Percentiles rank a stretch among this genome's conserved stretches.
These are phyloP conservation scores for Nepenthes gracilis DNA, from an alignment of 148 eudicot species.

Conservation along the genomic window DNA sequence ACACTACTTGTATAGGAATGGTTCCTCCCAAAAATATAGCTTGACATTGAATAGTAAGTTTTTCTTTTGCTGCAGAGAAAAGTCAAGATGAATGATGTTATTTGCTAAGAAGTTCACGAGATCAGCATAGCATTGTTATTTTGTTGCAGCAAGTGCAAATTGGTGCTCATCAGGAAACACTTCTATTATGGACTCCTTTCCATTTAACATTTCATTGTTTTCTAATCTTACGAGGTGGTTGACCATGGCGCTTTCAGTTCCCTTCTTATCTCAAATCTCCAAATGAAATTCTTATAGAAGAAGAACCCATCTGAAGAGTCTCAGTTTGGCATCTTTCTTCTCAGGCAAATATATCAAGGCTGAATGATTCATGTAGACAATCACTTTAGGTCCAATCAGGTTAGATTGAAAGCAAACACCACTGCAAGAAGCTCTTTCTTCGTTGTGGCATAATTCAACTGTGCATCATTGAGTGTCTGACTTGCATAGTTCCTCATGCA, in stretches of 20 bases:
- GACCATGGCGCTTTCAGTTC: background rate
- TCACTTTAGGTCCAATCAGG: background rate
- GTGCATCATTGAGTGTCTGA: background rate
- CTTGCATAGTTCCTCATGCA: background rate
- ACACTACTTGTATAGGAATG: background rate
- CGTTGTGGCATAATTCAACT: background rate
- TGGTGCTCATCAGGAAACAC: background rate
- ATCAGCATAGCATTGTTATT: background rate
- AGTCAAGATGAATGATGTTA: background rate
- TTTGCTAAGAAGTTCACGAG: slow-evolving; percentile 2
- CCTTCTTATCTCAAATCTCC: background rate
- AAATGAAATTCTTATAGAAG: background rate
- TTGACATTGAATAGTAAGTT: slow-evolving; percentile 1
- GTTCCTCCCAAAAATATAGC: slow-evolving; percentile 7
- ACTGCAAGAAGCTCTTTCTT: background rate
- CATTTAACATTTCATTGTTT: background rate
- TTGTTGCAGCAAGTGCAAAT: background rate
- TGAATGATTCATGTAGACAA: background rate
- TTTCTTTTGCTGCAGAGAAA: slow-evolving; percentile 4
- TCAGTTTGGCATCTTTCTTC: background rate
- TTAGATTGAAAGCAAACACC: background rate
- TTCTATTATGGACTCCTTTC: background rate
- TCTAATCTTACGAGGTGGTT: background rate
- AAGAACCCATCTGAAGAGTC: background rate
- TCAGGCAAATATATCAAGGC: background rate